phyloP scores from a whole-genome alignment of 805 yeast species.

The Saturnispora gosingensis region DNA sequence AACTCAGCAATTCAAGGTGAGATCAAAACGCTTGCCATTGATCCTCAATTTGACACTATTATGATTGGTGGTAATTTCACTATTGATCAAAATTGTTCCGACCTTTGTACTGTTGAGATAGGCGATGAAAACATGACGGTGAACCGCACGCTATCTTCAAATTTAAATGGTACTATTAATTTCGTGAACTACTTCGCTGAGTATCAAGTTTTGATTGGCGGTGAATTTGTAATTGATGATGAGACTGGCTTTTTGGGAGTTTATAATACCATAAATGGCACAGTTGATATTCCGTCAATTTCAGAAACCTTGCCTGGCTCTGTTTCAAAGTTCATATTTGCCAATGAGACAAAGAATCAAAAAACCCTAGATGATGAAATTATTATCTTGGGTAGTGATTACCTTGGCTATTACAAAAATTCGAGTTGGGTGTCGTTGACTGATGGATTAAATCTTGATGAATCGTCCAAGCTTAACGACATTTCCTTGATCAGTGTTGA shows the following conservation, averaged over 20 bases:
- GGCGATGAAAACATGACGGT: conserved; percentile 19
- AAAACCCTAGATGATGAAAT: conserved; percentile 32
- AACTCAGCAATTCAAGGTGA: conserved; percentile 28
- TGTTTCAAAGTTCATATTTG: conserved; percentile 19
- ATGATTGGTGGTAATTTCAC: conserved; percentile 70
- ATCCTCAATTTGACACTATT: conserved; percentile 35
- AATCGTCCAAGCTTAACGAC: conserved; percentile 34
- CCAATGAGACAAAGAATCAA: conserved; percentile 33
- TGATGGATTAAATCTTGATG: conserved; percentile 24
- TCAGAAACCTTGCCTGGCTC: conserved; percentile 26
- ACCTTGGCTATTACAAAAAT: conserved; percentile 36
- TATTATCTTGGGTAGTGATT: conserved; percentile 33
- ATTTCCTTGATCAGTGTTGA: conserved; percentile 21
- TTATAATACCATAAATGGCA: conserved; percentile 38
- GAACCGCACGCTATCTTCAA: conserved; percentile 43
- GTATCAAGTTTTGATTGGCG: conserved; percentile 34
- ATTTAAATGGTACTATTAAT: conserved; percentile 44
- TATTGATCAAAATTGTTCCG: conserved; percentile 36
- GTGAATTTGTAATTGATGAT: conserved; percentile 38
- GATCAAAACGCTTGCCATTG: conserved; percentile 34
- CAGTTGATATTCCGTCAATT: conserved; percentile 24
- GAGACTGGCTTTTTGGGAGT: conserved; percentile 37
- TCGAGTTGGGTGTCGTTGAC: conserved; percentile 39
- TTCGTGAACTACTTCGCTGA: conserved; percentile 39
- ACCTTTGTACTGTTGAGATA: conserved; percentile 56